Conservation (phyloP, 306 rosid genomes). For the Inga leiocalycina region DNA sequence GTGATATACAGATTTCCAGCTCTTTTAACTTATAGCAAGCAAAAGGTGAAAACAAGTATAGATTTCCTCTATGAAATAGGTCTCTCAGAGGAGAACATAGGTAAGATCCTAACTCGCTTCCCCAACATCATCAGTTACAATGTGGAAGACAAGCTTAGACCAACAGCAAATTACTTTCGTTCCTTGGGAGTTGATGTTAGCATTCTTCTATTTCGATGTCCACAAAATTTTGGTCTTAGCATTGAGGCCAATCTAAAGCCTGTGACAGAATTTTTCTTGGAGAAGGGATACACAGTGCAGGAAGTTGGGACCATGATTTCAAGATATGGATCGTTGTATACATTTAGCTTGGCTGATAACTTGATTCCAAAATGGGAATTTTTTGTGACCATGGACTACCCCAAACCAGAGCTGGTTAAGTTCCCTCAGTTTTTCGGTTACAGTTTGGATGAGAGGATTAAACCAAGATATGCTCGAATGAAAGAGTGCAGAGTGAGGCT, state of each 20-base stretch:
- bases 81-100: conserved; percentile 67
- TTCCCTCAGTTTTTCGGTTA: conserved; percentile 93
- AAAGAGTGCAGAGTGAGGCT: conserved; percentile 58
- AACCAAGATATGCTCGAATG: conserved; percentile 79
- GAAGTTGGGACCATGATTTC: conserved; percentile 84
- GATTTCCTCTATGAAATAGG: conserved; percentile 74
- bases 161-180: conserved; percentile 72
- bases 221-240: conserved; percentile 81
- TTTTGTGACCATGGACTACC: conserved; percentile 73
- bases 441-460: conserved; percentile 75
- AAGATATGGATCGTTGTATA: conserved; percentile 76
- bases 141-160: conserved; percentile 86
- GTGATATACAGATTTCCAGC: conserved; percentile 88
- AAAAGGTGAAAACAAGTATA: conserved; percentile 58
- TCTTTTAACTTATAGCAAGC: conserved; percentile 79
- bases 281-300: conserved; percentile 66
- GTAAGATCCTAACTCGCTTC: conserved; percentile 82
- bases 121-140: conserved; percentile 79
- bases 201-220: conserved; percentile 64
- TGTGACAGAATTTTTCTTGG: conserved; percentile 73
- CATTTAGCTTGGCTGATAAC: conserved; percentile 72
- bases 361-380: conserved; percentile 84
- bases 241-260: conserved; percentile 82
- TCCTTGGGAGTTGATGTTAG: conserved; percentile 86
- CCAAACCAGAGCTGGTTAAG: conserved; percentile 69